Base-by-base conservation (phyloP, 2,329 filamentous ascomycete genomes). In the Thermothelomyces thermophilus region DNA sequence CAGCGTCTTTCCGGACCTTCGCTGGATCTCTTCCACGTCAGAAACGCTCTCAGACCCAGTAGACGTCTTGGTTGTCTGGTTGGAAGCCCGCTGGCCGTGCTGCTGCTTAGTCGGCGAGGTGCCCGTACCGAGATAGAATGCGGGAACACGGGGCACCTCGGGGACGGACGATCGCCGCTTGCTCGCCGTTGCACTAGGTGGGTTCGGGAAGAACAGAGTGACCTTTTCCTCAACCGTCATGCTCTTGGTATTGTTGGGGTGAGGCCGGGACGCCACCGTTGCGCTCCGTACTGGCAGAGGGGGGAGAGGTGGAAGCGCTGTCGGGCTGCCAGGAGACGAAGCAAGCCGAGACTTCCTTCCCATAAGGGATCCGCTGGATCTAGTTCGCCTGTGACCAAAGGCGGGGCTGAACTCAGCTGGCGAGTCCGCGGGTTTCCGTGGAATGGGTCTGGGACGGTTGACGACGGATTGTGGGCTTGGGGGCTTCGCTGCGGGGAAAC, bases 191-290 rank as follows among this genome's bases (percentile, higher is more conserved):
- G 53, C 55, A 46, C 63, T 63, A 41, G 65, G 52, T 43, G 70
- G 63, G 7, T 64, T 61, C 3, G 72, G 68, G 54, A 77, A 78
- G 20, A 81, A 63, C 5, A 78, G 61, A 1, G 69, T 65, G 66
- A 80, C 76, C 60, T 80, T 80, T 57, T 80, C 77, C 45, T 79
- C 68, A 53, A 78, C 73, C 0, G 75, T 78, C 77, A 80, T 80
- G 59, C 75, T 80, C 62, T 72, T 74, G 3, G 75, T 78, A 52
- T 76, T 64, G 51, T 78, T 79, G 2, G 75, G 72, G 5, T 70
- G 66, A 16, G 76, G 67, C 14, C 72, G 63, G 34, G 62, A 51
- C 6, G 67, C 57, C 14, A 64, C 59, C 20, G 66, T 65, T 16
- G 70, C 67, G 50, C 66, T 74, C 43, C 68, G 70, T 9, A 26